Conservation (phyloP, 495 filamentous ascomycete genomes). For the Trichoderma orchidacearum region DNA sequence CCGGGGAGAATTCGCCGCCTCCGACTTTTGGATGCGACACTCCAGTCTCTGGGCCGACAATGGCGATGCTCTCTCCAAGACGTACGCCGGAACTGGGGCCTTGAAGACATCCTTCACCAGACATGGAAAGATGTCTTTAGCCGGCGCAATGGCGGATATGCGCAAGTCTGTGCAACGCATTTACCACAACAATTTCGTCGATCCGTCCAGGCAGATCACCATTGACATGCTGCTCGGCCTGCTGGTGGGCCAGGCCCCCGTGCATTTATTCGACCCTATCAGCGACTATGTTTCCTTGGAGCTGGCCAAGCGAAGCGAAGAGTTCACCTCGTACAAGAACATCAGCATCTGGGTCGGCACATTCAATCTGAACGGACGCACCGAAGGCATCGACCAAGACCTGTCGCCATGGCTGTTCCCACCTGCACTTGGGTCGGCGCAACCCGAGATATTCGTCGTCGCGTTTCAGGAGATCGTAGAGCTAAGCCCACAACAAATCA, state of each 20-base stretch:
- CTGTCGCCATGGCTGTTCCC: constrained; percentile 74
- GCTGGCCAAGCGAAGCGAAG: constrained; percentile 44
- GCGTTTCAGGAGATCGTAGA: constrained; percentile 98
- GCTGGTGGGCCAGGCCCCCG: constrained; percentile 67
- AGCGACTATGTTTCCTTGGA: constrained; percentile 77
- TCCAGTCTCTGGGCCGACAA: constrained; percentile 97
- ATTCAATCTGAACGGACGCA: constrained; percentile 87
- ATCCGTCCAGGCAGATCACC: constrained; percentile 84
- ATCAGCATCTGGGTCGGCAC: constrained; percentile 64
- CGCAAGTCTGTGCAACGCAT: constrained; percentile 86
- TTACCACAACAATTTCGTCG: constrained; percentile 94
- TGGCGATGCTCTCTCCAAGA: constrained; percentile 85
- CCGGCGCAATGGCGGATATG: constrained; percentile 86
- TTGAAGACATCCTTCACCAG: constrained; percentile 94
- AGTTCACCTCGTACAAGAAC: constrained; percentile 33
- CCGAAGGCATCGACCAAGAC: constrained; percentile 61
- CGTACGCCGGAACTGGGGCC: constrained; percentile 93
- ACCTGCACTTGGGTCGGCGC: constrained; percentile 27
- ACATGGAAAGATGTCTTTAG: constrained; percentile 88
- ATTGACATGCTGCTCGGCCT: constrained; percentile 85
- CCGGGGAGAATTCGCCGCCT: constrained; percentile 44
- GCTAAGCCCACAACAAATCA: constrained; percentile 94
- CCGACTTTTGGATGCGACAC: constrained; percentile 83
- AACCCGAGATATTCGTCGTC: constrained; percentile 72
- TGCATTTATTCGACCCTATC: constrained; percentile 82